These are phyloP conservation scores for Didymella segeticola DNA, from an alignment of 2,329 filamentous ascomycete species.

Conservation along the genomic window DNA sequence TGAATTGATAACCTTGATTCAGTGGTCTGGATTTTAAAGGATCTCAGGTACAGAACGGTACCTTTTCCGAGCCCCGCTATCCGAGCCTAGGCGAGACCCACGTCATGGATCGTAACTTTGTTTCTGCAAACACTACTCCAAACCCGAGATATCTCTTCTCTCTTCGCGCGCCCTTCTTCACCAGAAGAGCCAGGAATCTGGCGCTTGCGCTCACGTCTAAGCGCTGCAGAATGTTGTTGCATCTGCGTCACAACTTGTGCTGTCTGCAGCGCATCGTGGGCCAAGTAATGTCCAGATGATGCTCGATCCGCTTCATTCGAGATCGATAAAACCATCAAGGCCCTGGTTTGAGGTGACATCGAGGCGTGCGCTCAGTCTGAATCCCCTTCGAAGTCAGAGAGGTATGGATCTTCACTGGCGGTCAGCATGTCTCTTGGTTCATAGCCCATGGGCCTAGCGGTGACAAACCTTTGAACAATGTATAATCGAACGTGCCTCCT, in stretches of 20 bases:
- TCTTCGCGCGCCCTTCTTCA: background rate
- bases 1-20: background rate
- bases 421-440: conserved; percentile 1
- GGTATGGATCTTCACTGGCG: conserved; percentile 50
- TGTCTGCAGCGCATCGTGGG: background rate
- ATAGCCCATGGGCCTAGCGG: background rate
- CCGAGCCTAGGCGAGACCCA: conserved; percentile 33
- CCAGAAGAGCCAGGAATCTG: background rate
- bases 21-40: conserved; percentile 10
- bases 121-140: background rate
- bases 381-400: conserved; percentile 54
- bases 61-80: conserved; percentile 32
- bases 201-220: background rate
- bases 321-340: background rate
- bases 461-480: conserved; percentile 50
- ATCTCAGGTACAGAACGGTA: conserved; percentile 16
- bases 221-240: background rate
- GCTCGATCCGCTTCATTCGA: background rate
- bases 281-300: background rate
- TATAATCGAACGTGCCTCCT: conserved; percentile 55
- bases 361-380: conserved; percentile 48
- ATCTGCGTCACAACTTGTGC: no score
- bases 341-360: background rate
- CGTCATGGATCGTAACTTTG: conserved; percentile 23
- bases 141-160: background rate